A percentile compares a stretch with the other conserved stretches of the same genome.
phyloP scores from a whole-genome alignment of 495 filamentous ascomycete genomes.

The Articulospora tetracladia region DNA sequence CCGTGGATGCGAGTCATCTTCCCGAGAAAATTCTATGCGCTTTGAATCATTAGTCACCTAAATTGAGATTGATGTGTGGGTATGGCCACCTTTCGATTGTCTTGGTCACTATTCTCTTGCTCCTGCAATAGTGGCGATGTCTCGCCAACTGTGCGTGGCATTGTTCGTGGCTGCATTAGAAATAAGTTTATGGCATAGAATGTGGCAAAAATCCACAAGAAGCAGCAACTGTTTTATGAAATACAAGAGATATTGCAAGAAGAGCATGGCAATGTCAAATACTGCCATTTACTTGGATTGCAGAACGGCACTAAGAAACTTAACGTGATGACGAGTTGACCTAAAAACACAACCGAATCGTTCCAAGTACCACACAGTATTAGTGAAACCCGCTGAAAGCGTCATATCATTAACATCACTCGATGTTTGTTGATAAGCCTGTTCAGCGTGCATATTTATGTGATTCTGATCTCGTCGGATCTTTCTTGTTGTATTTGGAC shows the following conservation, averaged over 20 bases:
- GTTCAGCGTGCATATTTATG: too few relatives aligned
- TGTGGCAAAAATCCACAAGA: not conserved
- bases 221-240: too few relatives aligned
- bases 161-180: constrained; percentile 1
- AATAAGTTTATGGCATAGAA: not conserved
- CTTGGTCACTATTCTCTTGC: constrained; percentile 2
- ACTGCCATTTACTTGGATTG: not conserved
- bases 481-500: too few relatives aligned
- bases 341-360: not conserved
- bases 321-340: not conserved
- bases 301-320: not conserved
- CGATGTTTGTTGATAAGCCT: too few relatives aligned
- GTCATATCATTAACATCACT: too few relatives aligned
- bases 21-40: constrained; percentile 32
- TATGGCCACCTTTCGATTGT: constrained; percentile 1
- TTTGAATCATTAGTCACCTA: not conserved
- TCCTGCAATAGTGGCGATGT: constrained; percentile 9
- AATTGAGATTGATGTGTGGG: not conserved
- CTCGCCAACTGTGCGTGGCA: not conserved
- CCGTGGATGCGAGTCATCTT: constrained; percentile 33
- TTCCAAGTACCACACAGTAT: too few relatives aligned
- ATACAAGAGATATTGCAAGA: not conserved
- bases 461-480: too few relatives aligned
- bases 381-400: too few relatives aligned
- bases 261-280: not conserved